Evolutionary conservation across 2,329 filamentous ascomycete genomes (phyloP), one percentile per base, ranked within the genome.

Genomic region (Apiospora koreana): DNA sequence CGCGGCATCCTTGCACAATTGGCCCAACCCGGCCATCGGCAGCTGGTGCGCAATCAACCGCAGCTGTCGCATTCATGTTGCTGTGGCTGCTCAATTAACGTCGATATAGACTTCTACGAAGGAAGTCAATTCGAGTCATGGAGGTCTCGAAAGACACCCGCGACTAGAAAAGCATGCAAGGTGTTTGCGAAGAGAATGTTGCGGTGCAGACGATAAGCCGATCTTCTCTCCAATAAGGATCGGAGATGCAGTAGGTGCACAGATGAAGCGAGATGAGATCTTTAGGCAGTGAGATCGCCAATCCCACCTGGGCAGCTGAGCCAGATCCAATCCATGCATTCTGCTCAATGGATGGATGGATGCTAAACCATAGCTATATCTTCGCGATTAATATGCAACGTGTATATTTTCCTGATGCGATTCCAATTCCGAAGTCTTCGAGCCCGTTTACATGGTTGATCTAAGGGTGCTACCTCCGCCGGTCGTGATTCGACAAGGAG

Each of bases 1-100:
- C 67, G 25, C 62, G 25, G 21, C 69, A 71, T 21, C 67, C 65
- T 50, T 50, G 65, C 18, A 38, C 65, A 14, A 43, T 21, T 21
- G 65, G 41, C 12, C 42, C 41, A 35, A 50, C 48, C 23, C 25
- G 25, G 25, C 45, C 42, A 10, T 67, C 42, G 31, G 14, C 14
- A 43, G 65, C 10, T 28, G 28, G 62, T 16, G 35, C 5, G 10
- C 62, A 65, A 5, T 9, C 25, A 18, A 31, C 50, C 16, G 28
- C 14, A 16, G 48, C 23, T 28, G 48, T 58, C 16, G 50, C 25
- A 21, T 58, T 58, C 50, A 35, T 58, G 28, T 10, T 58, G 50
- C 2, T 58, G 16, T 8, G n/a, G 18, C 10, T 31, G 8, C 50
- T 18, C 16, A 35, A 35, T n/a, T 8, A 14, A 18, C 10, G 2